Conservation (phyloP, 495 filamentous ascomycete genomes). For the Clavariopsis aquatica region DNA sequence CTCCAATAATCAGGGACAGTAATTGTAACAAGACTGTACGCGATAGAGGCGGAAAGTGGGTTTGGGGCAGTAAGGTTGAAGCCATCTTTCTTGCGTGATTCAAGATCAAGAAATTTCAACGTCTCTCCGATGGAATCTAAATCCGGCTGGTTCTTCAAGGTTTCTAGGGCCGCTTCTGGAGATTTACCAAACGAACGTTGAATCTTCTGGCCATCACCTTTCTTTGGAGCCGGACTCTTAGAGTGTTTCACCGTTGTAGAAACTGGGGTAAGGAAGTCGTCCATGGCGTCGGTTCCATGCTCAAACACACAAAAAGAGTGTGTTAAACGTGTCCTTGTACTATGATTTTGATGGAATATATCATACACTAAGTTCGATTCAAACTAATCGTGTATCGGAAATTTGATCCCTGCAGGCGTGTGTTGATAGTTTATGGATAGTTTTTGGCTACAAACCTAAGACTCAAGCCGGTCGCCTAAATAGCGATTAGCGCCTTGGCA, state of each 20-base stretch:
- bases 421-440: too few species aligned
- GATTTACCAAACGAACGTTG: conserved; percentile 38
- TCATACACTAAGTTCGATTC: too few species aligned
- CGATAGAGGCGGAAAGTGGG: conserved; percentile 66
- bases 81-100: conserved; percentile 31
- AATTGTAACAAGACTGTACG: conserved; percentile 66
- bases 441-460: too few species aligned
- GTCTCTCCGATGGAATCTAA: conserved; percentile 56
- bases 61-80: conserved; percentile 66
- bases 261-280: conserved; percentile 44
- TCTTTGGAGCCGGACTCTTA: too few species aligned
- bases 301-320: neutral
- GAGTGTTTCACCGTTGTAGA: conserved; percentile 31
- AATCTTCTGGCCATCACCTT: too few species aligned
- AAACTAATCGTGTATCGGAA: neutral
- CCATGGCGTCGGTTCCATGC: conserved; percentile 39
- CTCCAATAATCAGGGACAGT: conserved; percentile 79
- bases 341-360: too few species aligned
- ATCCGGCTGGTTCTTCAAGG: conserved; percentile 66
- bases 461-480: neutral
- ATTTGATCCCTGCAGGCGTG: neutral
- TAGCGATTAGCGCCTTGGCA: conserved; percentile 21
- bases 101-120: conserved; percentile 56
- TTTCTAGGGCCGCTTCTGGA: conserved; percentile 61
- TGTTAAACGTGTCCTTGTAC: too few species aligned